phyloP scores from a whole-genome alignment of 108 stramenopile genomes.

The Discostella pseudostelligera region DNA sequence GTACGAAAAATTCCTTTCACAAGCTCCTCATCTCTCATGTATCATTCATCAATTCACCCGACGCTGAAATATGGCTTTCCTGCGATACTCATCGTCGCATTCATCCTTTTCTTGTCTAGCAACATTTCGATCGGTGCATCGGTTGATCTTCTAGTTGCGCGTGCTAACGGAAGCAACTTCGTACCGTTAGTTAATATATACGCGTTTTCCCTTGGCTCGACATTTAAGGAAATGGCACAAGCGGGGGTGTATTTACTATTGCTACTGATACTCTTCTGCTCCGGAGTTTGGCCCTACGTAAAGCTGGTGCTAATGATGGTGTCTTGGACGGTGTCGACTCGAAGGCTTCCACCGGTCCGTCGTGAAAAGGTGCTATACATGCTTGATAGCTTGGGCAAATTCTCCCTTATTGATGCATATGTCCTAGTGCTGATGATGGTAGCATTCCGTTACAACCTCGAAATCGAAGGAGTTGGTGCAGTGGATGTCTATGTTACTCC shows the following conservation, averaged over 20 bases:
- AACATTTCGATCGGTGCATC: constrained; percentile 78
- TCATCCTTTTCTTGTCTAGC: constrained; percentile 50
- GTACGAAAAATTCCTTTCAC: constrained; percentile 34
- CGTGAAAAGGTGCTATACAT: constrained; percentile 74
- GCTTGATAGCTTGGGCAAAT: constrained; percentile 88
- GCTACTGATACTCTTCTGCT: constrained; percentile 79
- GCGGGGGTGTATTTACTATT: constrained; percentile 88
- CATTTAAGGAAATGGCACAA: constrained; percentile 75
- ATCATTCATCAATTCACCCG: constrained; percentile 36
- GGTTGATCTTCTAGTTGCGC: constrained; percentile 57
- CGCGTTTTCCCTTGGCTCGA: constrained; percentile 73
- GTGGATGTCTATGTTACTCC: constrained; percentile 77
- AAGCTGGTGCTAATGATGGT: constrained; percentile 80
- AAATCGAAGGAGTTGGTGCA: constrained; percentile 42
- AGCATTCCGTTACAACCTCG: constrained; percentile 86
- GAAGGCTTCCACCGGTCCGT: constrained; percentile 37
- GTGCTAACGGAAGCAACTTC: constrained; percentile 28
- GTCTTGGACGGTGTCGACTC: constrained; percentile 61
- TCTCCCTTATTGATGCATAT: constrained; percentile 89
- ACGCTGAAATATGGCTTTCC: constrained; percentile 34
- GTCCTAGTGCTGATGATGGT: constrained; percentile 89
- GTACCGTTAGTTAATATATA: constrained; percentile 61
- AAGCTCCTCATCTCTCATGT: constrained; percentile 48
- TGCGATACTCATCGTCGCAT: constrained; percentile 17
- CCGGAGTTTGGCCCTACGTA: constrained; percentile 91